phyloP scores from a whole-genome alignment of 1,139 yeast genomes.

The Geotrichum phurueaensis region DNA sequence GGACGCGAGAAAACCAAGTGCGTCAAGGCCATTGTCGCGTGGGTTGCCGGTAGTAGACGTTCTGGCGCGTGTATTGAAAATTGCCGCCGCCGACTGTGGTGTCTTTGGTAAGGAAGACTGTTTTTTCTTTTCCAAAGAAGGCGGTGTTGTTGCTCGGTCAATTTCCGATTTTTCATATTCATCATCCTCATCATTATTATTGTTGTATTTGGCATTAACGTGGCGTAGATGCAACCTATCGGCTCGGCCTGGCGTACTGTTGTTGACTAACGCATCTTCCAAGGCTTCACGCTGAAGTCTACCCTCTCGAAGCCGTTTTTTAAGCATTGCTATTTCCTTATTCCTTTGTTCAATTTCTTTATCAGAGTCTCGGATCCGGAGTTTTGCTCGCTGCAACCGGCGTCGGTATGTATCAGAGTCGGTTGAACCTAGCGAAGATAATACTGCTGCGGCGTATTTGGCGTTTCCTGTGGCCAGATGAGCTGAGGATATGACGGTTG shows the following conservation, averaged over 20 bases:
- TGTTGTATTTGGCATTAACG: not conserved
- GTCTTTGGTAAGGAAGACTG: not conserved
- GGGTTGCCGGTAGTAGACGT: not conserved
- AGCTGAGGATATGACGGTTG: not conserved
- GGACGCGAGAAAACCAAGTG: slow-evolving; percentile 11
- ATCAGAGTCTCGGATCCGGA: slow-evolving; percentile 41
- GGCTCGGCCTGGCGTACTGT: not conserved
- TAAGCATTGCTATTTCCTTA: slow-evolving; percentile 35
- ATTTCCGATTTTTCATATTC: not conserved
- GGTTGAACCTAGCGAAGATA: not conserved
- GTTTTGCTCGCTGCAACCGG: slow-evolving; percentile 39
- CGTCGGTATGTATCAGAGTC: slow-evolving; percentile 33
- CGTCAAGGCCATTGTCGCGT: slow-evolving; percentile 9
- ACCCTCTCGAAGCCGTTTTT: slow-evolving; percentile 15
- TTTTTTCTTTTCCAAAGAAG: not conserved
- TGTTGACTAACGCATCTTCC: slow-evolving; percentile 4
- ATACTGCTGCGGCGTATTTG: not conserved
- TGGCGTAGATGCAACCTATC: not conserved
- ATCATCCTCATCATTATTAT: not conserved
- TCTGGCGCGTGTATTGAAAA: not conserved
- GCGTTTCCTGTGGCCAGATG: not conserved
- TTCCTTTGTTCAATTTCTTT: slow-evolving; percentile 41
- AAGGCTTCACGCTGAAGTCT: slow-evolving; percentile 5
- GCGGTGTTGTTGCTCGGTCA: not conserved
- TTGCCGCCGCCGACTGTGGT: not conserved